phyloP scores from a whole-genome alignment of 768 basidiomycete species.

The Serendipita sp. region DNA sequence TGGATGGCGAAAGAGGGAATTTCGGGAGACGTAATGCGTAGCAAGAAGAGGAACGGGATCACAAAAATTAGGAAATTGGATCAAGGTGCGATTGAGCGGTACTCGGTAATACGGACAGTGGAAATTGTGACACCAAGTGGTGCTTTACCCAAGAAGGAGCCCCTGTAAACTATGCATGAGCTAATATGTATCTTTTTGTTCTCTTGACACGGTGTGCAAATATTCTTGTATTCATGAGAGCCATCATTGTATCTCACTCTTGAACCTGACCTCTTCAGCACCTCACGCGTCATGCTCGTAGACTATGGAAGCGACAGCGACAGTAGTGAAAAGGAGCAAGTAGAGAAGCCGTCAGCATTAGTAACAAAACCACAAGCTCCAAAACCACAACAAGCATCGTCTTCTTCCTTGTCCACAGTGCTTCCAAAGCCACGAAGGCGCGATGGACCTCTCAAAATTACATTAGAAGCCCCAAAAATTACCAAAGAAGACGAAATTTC shows the following conservation, averaged over 20 bases:
- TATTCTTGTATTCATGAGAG: too few relatives aligned
- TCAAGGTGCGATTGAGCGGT: not conserved
- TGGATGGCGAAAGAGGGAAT: slow-evolving; percentile 7
- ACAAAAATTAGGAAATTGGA: slow-evolving; percentile 44
- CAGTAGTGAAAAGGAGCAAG: not conserved
- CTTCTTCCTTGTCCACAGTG: slow-evolving; percentile 6
- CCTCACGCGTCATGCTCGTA: slow-evolving; percentile 6
- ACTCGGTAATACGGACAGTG: slow-evolving; percentile 2
- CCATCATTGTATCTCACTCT: not conserved
- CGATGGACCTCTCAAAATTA: slow-evolving; percentile 13
- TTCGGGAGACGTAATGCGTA: slow-evolving; percentile 32
- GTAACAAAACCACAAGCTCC: not conserved
- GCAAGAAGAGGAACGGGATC: slow-evolving; percentile 53
- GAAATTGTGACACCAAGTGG: not conserved
- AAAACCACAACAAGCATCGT: not conserved
- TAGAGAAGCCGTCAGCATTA: not conserved
- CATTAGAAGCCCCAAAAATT: slow-evolving; percentile 9
- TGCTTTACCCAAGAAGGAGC: not conserved
- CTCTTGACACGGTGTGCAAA: not conserved
- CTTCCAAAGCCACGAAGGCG: slow-evolving; percentile 10
- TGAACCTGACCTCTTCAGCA: not conserved
- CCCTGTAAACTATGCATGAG: not conserved
- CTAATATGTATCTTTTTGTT: not conserved
- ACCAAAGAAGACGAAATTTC: slow-evolving; percentile 7
- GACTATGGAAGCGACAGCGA: slow-evolving; percentile 16